Base-by-base conservation (phyloP, 2,329 filamentous ascomycete genomes). In the Hypoxylon sp. region DNA sequence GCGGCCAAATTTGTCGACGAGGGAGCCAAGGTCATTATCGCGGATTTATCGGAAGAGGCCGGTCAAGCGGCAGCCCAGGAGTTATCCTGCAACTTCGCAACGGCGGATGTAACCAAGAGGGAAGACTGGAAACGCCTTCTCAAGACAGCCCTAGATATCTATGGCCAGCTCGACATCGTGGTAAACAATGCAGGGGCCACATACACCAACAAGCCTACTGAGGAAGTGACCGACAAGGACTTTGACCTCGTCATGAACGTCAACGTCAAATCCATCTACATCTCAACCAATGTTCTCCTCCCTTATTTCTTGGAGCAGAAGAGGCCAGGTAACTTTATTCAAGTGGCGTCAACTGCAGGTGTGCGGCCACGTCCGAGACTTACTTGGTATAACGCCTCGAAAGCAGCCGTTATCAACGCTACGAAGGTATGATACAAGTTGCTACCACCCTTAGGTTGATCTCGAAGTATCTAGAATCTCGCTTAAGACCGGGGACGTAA, bases 341-440 rank as follows among this genome's bases (percentile, higher is more conserved):
- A 90, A 65, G 86, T 91, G 53, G 88, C 90, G 0, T 90, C 87
- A 1, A 90, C 89, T 0, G 89, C 89, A 0, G 89, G 85, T 2
- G 77, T 81, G 6, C 79, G 90, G 25, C 90, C 90, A 0, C 82
- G 90, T 23, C 87, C 87, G 0, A 86, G 88, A 0, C 74, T 92
- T 49, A 89, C 89, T 1, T 92, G 90, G 89, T 92, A 92, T 74
- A 91, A 91, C 74, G 88, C 89, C 0, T 87, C 85, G 46, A 92
- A 92, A 76, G 89, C 86, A 0, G 90, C 90, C 0, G 86, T 90
- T 10, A 85, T 85, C 71, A 90, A 86, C 52, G 87, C 87, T 41
- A 84, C 82, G 0, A 86, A 86, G 74, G 76, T 77, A 70, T 28
- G 55, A 21, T 10, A 11, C 43, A 32, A 4, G 11, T n/a, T 17